Evolutionary conservation across 2,329 filamentous ascomycete genomes (phyloP), one percentile per base, ranked within the genome.

Genomic region (Elsinoe batatas): DNA sequence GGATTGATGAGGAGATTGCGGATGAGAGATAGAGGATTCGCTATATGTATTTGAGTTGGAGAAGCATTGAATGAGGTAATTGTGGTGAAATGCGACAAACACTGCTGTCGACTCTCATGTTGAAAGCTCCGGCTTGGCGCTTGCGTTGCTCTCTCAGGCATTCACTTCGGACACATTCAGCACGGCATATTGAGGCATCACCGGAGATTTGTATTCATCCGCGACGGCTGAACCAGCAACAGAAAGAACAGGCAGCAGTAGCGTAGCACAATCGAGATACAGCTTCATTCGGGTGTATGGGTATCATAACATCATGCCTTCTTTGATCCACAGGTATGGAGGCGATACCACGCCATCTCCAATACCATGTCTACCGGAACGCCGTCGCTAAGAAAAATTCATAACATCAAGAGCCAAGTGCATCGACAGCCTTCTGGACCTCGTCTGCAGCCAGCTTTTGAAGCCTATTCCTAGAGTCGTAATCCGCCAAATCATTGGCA

Each of bases 371-470:
- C 36, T 40, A 15, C 49, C 53, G 38, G 40, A 55, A 55, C 53
- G 53, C 53, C 53, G 36, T 46, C 53, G 53, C 53, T 55, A 47
- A 55, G 43, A 46, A 20, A 51, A 18, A 12, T 13, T 5, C 20
- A 44, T 3, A 12, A 38, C 15, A 33, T 46, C 30, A 55, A 40
- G 30, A 12, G 12, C 36, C 30, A 18, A 55, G 42, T 13, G 53
- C 38, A 22, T 54, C 49, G n/a, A 95, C 76, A 13, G 89, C 89
- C 63, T 79, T 82, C 58, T 83, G 81, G 3, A 96, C 91, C 71
- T 95, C 90, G 43, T 83, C 80, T 15, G 77, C 80, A 12, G 90
- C 91, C 64, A 88, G 79, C 62, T 79, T 82, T 72, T 94, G 87
- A 79, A 89, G 89, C 47, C 78, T 79, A 60, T 79, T 80, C 57